Conservation (phyloP, 768 basidiomycete species). For the Amanita brunnescens region DNA sequence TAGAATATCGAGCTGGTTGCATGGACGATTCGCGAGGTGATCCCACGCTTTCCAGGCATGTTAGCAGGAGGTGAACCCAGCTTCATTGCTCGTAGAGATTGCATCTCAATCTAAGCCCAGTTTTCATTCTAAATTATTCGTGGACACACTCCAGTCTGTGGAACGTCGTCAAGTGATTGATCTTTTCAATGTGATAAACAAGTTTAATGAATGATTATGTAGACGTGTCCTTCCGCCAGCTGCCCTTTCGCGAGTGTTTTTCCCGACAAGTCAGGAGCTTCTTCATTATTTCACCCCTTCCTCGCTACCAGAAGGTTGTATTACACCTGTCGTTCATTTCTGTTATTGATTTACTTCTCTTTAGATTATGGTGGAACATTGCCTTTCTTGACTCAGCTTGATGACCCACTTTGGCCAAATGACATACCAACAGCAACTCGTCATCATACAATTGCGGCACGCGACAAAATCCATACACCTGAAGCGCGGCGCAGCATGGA, state of each 20-base stretch:
- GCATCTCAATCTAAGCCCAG: slow-evolving; percentile 24
- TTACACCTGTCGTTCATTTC: slow-evolving; percentile 8
- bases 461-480: slow-evolving; percentile 10
- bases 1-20: slow-evolving; percentile 54
- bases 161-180: slow-evolving; percentile 52
- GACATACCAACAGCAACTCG: slow-evolving; percentile 11
- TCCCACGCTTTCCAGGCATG: slow-evolving; percentile 70
- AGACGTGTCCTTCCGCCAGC: slow-evolving; percentile 57
- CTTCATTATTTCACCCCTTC: slow-evolving; percentile 42
- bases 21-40: slow-evolving; percentile 58
- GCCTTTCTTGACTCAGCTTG: slow-evolving; percentile 38
- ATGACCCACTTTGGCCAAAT: slow-evolving; percentile 36
- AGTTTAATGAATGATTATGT: background rate
- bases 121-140: slow-evolving; percentile 65
- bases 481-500: slow-evolving; percentile 8
- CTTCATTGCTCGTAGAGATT: background rate
- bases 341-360: slow-evolving; percentile 7
- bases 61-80: slow-evolving; percentile 51
- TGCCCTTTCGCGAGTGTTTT: slow-evolving; percentile 56
- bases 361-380: slow-evolving; percentile 65
- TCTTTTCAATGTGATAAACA: slow-evolving; percentile 2
- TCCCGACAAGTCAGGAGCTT: slow-evolving; percentile 49
- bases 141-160: slow-evolving; percentile 67
- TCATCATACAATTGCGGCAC: slow-evolving; percentile 2
- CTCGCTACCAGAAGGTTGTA: slow-evolving; percentile 50